Base-by-base conservation (phyloP, 768 basidiomycete species). In the Russula sp. region DNA sequence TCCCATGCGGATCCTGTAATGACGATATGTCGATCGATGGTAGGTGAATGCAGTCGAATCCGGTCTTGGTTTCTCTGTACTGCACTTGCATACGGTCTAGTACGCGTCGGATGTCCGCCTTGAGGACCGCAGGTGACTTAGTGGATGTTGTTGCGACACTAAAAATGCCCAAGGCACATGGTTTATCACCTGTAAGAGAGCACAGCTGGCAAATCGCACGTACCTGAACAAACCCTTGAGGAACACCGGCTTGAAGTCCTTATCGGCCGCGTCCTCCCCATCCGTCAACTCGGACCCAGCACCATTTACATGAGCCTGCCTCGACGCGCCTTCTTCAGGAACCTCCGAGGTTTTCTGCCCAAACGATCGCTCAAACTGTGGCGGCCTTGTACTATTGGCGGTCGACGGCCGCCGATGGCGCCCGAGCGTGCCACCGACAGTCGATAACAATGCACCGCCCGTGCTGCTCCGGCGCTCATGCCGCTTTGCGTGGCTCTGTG, bases 61-160 rank as follows among this genome's bases (percentile, higher is more conserved):
- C 97, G 62, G 85, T 80, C 76, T 88, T 91, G 69, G 84, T 93
- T 74, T 94, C 90, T 46, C 93, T 84, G 73, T 97, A 94, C 74
- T 94, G 92, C 36, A 99, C 90, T 67, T 95, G 94, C 86, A 98
- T 93, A 53, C 95, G 84, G 71, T 95, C 92, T 44, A 98, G 81
- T 1, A 97, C 95, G 14, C 84, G 83, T 55, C 83, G 81, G 67
- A 99, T 88, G 75, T 98, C 96, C 62, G 81, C 76, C 75, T 92
- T 90, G 76, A 98, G 87, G 10, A 84, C 80, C 16, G 82, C 76
- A 5, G 93, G 90, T 7, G 91, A 72, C 72, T 96, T 98, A 5
- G 94, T 94, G 30, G 94, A 90, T 2, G 97, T 99, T 7, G 97
- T 99, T 6, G 92, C 89, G 48, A 99, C 97, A 69, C 93, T 92